Evolutionary conservation across 2,329 filamentous ascomycete genomes (phyloP).

Genomic region (Fusarium tricinctum): DNA sequence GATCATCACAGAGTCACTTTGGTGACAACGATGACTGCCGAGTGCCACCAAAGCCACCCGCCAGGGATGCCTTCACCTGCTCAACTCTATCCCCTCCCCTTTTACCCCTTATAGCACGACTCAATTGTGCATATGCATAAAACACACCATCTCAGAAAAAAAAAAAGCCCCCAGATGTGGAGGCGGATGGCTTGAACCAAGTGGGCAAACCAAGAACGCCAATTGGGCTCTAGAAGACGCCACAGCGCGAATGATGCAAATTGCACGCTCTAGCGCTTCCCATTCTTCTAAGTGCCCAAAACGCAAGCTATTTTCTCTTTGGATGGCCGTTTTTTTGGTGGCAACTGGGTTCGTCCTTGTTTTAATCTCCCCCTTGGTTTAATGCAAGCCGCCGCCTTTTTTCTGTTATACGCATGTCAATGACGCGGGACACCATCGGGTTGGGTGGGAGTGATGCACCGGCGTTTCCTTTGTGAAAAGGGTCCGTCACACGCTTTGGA

Average conservation of each 20-base stretch:
- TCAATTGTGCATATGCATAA: conserved; percentile 16
- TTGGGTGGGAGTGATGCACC: background rate
- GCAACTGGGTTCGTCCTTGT: conserved; percentile 31
- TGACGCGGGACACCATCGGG: conserved; percentile 26
- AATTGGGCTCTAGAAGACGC: conserved; percentile 29
- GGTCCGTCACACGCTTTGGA: background rate
- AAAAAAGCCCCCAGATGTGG: background rate
- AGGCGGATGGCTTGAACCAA: conserved; percentile 16
- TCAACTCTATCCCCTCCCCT: background rate
- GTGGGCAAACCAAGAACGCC: conserved; percentile 6
- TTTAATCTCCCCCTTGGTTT: conserved; percentile 38
- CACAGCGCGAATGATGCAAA: conserved; percentile 37
- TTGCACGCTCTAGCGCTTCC: conserved; percentile 11
- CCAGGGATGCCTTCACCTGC: background rate
- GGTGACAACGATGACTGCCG: conserved; percentile 1
- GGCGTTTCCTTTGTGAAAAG: conserved; percentile 9
- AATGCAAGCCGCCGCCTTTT: conserved; percentile 13
- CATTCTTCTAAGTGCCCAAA: background rate
- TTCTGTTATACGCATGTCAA: background rate
- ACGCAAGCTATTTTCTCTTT: conserved; percentile 18
- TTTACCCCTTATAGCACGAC: conserved; percentile 4
- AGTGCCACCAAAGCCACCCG: conserved; percentile 11
- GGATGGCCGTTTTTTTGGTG: conserved; percentile 36
- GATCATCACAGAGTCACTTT: background rate
- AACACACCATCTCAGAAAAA: conserved; percentile 1